A percentile compares a stretch with the other conserved stretches of the same genome.
Conservation (phyloP, 768 basidiomycete genomes). For the Neoboletus brunneissimus region DNA sequence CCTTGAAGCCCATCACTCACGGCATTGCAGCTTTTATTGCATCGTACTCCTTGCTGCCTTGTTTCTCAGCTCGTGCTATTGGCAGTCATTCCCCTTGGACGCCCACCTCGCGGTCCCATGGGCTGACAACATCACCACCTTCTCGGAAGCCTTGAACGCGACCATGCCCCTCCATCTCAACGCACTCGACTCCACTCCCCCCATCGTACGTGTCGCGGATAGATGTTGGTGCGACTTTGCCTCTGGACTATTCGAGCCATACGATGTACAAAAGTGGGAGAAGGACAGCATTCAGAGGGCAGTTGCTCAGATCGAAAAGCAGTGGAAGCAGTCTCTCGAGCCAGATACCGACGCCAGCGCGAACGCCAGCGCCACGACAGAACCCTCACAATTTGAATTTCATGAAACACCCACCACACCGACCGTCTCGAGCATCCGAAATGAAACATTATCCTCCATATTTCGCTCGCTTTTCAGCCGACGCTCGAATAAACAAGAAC, state of each 20-base stretch:
- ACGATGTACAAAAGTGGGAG: slow-evolving; percentile 77
- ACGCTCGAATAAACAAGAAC: slow-evolving; percentile 2
- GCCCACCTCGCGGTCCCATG: slow-evolving; percentile 62
- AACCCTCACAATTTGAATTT: slow-evolving; percentile 19
- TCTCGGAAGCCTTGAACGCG: slow-evolving; percentile 59
- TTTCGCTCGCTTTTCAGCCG: slow-evolving; percentile 26
- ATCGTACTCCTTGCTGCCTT: slow-evolving; percentile 78
- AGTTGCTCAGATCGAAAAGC: slow-evolving; percentile 35
- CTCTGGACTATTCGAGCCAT: slow-evolving; percentile 68
- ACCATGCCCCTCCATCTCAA: slow-evolving; percentile 41
- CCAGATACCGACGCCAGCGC: slow-evolving; percentile 15
- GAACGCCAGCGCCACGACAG: slow-evolving; percentile 26
- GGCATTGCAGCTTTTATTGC: slow-evolving; percentile 70
- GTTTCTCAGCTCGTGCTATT: slow-evolving; percentile 85
- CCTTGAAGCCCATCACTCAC: slow-evolving; percentile 5
- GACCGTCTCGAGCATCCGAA: slow-evolving; percentile 4
- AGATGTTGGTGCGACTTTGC: slow-evolving; percentile 87
- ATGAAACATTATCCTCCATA: slow-evolving; percentile 21
- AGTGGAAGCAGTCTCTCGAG: slow-evolving; percentile 30
- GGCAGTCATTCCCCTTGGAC: slow-evolving; percentile 75
- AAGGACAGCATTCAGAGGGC: slow-evolving; percentile 53
- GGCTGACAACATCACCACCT: slow-evolving; percentile 70
- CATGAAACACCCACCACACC: slow-evolving; percentile 10
- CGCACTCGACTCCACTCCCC: slow-evolving; percentile 41
- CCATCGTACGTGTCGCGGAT: slow-evolving; percentile 64